Base-by-base conservation (phyloP, 2,329 filamentous ascomycete genomes). In the Ceratocystis cacaofunesta region DNA sequence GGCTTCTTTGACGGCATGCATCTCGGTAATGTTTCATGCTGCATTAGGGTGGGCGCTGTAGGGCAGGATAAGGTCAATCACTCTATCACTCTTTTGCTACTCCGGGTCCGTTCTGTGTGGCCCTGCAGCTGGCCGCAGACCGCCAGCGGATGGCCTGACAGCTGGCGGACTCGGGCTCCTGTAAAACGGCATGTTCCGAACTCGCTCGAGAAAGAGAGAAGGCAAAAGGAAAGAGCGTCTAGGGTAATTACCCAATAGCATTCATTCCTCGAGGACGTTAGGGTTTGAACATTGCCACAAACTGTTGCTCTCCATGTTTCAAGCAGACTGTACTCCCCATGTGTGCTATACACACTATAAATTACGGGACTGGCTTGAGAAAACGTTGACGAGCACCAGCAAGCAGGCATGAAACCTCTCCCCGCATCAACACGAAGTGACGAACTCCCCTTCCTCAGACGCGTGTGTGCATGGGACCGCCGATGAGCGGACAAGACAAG, bases 21-120 rank as follows among this genome's bases (percentile, higher is more conserved):
- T 58, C 28, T 58, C 55, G 55, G 55, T 36, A 58, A 58, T 58
- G 55, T 58, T 58, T 58, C 55, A 58, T 36, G 17, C 25, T 58
- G 55, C 28, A 58, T 32, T 32, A 17, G 28, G 5, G 12, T 30
- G 17, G n/a, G 55, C 7, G 28, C 17, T 36, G 25, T 58, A 52
- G 48, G 48, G 48, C 22, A 25, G 15, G 19, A 25, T 17, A 5
- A 19, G 17, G 50, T 5, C 19, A 30, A 32, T 57, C 50, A 25
- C 25, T 28, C 15, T 4, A 17, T 32, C 10, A 28, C 5, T 5
- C 7, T n/a, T 28, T 30, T 25, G 15, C 12, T 30, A 1, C 3
- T 17, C 3, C 30, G 30, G 30, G 30, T 30, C 30, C 25, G 6
- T 22, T 50, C 32, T n/a, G 7, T 3, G 5, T 17, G 55, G 1